These are phyloP conservation scores for Mycosphaerelloides madeirae DNA, from an alignment of 2,329 filamentous ascomycete species.

Conservation along the genomic window DNA sequence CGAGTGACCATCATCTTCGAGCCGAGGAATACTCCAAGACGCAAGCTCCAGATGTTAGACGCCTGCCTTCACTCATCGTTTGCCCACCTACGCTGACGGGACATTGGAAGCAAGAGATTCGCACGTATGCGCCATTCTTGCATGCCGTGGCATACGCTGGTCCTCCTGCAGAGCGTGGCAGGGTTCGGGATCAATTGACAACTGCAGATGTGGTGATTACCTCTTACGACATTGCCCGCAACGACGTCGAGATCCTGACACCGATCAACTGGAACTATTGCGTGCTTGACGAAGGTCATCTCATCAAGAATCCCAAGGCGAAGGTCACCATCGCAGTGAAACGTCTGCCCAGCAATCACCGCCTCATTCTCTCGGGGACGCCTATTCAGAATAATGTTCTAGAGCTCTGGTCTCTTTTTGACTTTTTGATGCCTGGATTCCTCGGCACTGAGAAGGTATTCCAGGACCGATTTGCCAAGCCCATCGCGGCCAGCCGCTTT, in stretches of 20 bases:
- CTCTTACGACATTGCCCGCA: slow-evolving; percentile 95
- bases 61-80: slow-evolving; percentile 85
- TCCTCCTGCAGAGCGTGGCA: slow-evolving; percentile 72
- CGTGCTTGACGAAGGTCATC: slow-evolving; percentile 91
- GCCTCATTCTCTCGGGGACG: slow-evolving; percentile 91
- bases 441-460: slow-evolving; percentile 96
- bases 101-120: slow-evolving; percentile 98
- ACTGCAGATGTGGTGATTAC: slow-evolving; percentile 91
- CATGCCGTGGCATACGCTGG: slow-evolving; percentile 87
- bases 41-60: slow-evolving; percentile 68
- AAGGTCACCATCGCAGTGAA: slow-evolving; percentile 95
- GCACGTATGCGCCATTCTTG: slow-evolving; percentile 91
- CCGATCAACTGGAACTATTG: slow-evolving; percentile 95
- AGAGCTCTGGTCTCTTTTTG: slow-evolving; percentile 95
- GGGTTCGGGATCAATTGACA: slow-evolving; percentile 63
- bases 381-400: slow-evolving; percentile 98
- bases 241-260: slow-evolving; percentile 80
- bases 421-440: slow-evolving; percentile 98
- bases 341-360: slow-evolving; percentile 81
- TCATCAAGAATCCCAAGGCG: slow-evolving; percentile 98
- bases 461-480: slow-evolving; percentile 88
- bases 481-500: slow-evolving; percentile 88
- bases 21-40: slow-evolving; percentile 87
- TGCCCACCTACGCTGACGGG: slow-evolving; percentile 94
- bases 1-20: slow-evolving; percentile 91